Base-by-base conservation (phyloP, 1,284 basidiomycete genomes). In the Mycocalia duriaeana region DNA sequence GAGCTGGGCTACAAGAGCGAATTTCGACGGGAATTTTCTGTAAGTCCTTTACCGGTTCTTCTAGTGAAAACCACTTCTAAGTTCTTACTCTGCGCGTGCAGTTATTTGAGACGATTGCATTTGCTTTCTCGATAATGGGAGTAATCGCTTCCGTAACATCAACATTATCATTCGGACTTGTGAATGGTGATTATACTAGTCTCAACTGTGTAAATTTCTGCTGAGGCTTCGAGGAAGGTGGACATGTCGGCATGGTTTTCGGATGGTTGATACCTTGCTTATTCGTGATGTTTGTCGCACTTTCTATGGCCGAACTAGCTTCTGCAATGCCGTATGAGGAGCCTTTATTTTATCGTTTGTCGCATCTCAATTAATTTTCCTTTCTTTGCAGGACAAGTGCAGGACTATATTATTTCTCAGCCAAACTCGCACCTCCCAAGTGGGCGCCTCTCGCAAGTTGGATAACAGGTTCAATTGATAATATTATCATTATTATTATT, bases 71-170 rank as follows among this genome's bases (percentile, higher is more conserved):
- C n/a, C n/a, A 25, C 38, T 25, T 14, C 26, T 8, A 26, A 19
- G 42, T 36, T 22, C 44, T 44, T 26, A 35, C 14, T 8, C 11
- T 23, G 25, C 34, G 14, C 6, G 19, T 44, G 18, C 58, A 82
- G 82, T 66, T 76, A 44, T 53, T 83, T 13, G 82, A 85, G 63
- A 83, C 82, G 0, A 67, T 85, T 25, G 79, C 79, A 1, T 88
- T 88, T 56, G 73, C 82, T 0, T 79, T 88, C 62, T 85, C 81
- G 11, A 88, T 87, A 51, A 87, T 88, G 84, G 85, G 84, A 7
- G 78, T 87, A 31, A 68, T 85, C 25, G 79, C 83, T 2, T 83
- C 82, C 2, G 80, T 87, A 3, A 72, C 83, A 2, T 82, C 85
- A 4, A 85, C 81, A 1, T 68, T 82, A 40, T 76, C 73, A 1